phyloP scores from a whole-genome alignment of 345 rosid species.

The Odontarrhena argentea region DNA sequence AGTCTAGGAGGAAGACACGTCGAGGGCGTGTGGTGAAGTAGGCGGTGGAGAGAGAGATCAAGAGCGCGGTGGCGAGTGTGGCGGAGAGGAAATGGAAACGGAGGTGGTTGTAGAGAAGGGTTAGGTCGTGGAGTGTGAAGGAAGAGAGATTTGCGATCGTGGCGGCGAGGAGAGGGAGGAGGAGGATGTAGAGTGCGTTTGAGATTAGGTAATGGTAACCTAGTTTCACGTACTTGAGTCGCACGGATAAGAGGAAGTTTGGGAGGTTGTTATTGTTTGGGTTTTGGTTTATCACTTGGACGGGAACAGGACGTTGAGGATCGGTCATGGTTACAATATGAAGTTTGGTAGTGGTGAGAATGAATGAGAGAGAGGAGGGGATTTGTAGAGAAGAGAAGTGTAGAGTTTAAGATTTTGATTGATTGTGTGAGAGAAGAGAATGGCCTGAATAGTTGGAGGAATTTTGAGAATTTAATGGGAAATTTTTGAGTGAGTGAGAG shows the following conservation, averaged over 20 bases:
- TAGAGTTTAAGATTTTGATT: conserved; percentile 16
- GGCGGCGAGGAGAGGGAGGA: conserved; percentile 51
- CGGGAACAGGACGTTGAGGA: conserved; percentile 27
- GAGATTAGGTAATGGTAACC: conserved; percentile 83
- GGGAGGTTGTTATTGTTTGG: conserved; percentile 51
- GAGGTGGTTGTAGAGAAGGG: conserved; percentile 58
- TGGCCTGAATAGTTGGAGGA: conserved; percentile 33
- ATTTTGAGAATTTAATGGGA: conserved; percentile 40
- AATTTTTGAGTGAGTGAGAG: conserved; percentile 24
- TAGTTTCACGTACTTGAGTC: conserved; percentile 76
- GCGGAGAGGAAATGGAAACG: conserved; percentile 57
- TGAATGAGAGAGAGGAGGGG: conserved; percentile 20
- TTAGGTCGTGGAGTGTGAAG: conserved; percentile 47
- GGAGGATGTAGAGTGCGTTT: conserved; percentile 68
- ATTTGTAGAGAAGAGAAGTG: conserved; percentile 34
- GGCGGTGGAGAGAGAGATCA: conserved; percentile 61
- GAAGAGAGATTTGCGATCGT: conserved; percentile 60
- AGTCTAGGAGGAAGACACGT: conserved; percentile 66
- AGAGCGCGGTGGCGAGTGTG: conserved; percentile 48
- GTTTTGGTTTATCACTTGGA: conserved; percentile 45
- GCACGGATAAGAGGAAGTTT: conserved; percentile 68
- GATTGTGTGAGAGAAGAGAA: conserved; percentile 6
- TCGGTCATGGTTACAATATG: conserved; percentile 13
- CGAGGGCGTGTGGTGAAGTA: conserved; percentile 79
- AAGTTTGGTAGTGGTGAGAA: not conserved